Evolutionary conservation across 106 monocot species (phyloP).

Genomic region (Agapanthus africanus): DNA sequence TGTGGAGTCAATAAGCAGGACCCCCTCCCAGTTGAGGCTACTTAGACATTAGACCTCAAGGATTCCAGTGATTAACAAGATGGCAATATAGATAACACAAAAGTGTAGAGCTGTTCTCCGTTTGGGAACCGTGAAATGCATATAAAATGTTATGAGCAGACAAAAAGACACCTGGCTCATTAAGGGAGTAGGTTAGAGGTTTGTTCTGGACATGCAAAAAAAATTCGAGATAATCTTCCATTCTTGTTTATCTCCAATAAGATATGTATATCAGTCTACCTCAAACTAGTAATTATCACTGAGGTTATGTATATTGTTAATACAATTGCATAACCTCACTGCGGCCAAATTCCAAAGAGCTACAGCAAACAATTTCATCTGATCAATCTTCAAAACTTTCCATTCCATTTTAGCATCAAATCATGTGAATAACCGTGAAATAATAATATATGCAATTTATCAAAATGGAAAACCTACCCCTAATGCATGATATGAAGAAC

Average conservation of each 20-base stretch:
- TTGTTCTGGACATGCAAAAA: not conserved
- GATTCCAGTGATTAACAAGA: no score
- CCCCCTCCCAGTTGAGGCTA: no score
- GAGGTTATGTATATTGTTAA: not conserved
- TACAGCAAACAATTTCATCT: not conserved
- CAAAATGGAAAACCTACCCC: not conserved
- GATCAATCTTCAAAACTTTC: not conserved
- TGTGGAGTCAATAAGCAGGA: no score
- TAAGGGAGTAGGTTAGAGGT: not conserved
- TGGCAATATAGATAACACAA: no score
- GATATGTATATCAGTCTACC: not conserved
- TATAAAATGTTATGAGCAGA: not conserved
- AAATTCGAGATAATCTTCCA: not conserved
- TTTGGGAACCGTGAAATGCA: not conserved
- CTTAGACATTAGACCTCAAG: no score
- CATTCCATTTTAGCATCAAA: not conserved
- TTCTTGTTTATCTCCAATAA: not conserved
- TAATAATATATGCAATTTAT: not conserved
- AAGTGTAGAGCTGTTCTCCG: not conserved
- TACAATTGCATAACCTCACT: not conserved
- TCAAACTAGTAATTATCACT: not conserved
- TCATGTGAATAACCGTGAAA: not conserved
- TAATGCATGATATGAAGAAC: not conserved
- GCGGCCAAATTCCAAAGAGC: not conserved
- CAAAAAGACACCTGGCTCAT: not conserved